Evolutionary conservation across 768 basidiomycete genomes (phyloP).

Genomic region (Kwoniella sp.): DNA sequence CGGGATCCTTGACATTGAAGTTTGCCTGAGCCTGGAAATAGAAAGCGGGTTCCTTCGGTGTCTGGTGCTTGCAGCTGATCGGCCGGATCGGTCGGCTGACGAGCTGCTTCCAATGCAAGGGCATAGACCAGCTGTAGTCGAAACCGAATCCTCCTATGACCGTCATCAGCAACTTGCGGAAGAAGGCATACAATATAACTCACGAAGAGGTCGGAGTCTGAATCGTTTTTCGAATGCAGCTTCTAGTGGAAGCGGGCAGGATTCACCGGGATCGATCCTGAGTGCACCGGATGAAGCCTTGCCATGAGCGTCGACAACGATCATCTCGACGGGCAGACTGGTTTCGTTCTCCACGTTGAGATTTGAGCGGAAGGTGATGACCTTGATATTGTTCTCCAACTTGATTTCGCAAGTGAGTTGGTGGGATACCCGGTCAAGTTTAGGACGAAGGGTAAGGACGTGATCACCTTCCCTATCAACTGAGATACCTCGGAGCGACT

Average conservation of each 20-base stretch:
- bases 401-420: constrained; percentile 86
- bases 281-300: constrained; percentile 78
- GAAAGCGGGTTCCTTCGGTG: constrained; percentile 83
- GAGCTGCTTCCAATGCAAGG: constrained; percentile 86
- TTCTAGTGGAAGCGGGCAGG: constrained; percentile 87
- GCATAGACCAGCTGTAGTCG: constrained; percentile 88
- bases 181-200: constrained; percentile 49
- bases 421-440: constrained; percentile 70
- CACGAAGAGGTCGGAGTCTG: constrained; percentile 88
- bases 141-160: constrained; percentile 73
- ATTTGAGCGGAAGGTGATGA: constrained; percentile 89
- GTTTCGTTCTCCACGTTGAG: constrained; percentile 89
- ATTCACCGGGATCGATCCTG: constrained; percentile 86
- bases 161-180: neutral
- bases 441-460: constrained; percentile 80
- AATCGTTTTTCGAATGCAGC: constrained; percentile 79
- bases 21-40: constrained; percentile 90
- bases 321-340: constrained; percentile 86
- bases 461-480: constrained; percentile 94
- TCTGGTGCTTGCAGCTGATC: constrained; percentile 79
- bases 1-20: constrained; percentile 66
- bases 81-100: constrained; percentile 69
- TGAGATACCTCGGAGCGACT: constrained; percentile 79
- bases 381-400: constrained; percentile 87
- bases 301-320: constrained; percentile 80